phyloP scores from a whole-genome alignment of 192 early-diverging fungal genomes.

The Entomortierella beljakovae region DNA sequence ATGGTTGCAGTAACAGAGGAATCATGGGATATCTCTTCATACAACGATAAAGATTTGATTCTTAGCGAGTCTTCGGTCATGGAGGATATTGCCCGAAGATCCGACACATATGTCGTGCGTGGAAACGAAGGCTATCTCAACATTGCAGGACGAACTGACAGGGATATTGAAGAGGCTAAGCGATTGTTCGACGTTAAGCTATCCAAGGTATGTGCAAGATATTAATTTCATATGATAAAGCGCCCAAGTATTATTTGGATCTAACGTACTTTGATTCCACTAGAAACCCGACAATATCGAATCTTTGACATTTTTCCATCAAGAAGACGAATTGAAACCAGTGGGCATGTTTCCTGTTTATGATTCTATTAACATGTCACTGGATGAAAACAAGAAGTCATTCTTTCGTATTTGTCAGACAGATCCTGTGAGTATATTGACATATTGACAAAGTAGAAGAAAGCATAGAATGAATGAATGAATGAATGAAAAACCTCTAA shows the following conservation, averaged over 20 bases:
- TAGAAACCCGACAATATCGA: background rate
- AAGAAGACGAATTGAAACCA: slow-evolving; percentile 13
- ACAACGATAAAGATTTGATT: slow-evolving; percentile 15
- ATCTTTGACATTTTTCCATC: slow-evolving; percentile 17
- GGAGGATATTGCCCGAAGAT: slow-evolving; percentile 47
- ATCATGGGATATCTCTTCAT: slow-evolving; percentile 42
- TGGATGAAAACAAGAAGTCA: slow-evolving; percentile 27
- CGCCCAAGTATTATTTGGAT: no score
- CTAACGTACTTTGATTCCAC: no score
- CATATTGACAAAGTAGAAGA: background rate
- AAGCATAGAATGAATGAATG: no score
- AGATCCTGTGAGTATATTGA: slow-evolving; percentile 24
- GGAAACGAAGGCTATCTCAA: slow-evolving; percentile 9
- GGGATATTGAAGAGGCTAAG: slow-evolving; percentile 45
- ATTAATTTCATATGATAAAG: no score
- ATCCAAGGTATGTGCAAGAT: slow-evolving; percentile 25
- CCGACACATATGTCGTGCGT: slow-evolving; percentile 33
- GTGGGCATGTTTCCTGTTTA: slow-evolving; percentile 42
- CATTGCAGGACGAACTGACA: slow-evolving; percentile 28
- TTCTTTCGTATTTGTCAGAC: slow-evolving; percentile 30
- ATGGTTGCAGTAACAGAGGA: slow-evolving; percentile 43
- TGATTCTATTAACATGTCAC: slow-evolving; percentile 27
- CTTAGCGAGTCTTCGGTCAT: slow-evolving; percentile 12
- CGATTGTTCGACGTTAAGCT: slow-evolving; percentile 40
- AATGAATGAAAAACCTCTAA: no score